Percentiles rank a stretch among this genome's conserved stretches.
phyloP scores from a whole-genome alignment of 2,329 filamentous ascomycete species.

The Chaetomium sp. region DNA sequence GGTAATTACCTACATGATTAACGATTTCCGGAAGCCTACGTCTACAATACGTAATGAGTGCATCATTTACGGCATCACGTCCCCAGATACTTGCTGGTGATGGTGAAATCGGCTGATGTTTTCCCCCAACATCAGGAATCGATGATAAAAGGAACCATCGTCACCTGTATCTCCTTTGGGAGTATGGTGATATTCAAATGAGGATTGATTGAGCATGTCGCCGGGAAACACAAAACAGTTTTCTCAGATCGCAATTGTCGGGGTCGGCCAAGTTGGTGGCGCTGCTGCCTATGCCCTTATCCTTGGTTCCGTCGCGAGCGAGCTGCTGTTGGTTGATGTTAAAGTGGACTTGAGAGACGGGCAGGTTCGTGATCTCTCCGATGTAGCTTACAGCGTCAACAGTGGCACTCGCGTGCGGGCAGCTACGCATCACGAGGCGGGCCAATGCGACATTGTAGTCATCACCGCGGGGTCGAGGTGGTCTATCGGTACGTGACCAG shows the following conservation, averaged over 20 bases:
- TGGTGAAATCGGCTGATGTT: too few species aligned
- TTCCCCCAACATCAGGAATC: too few species aligned
- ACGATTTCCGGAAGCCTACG: too few species aligned
- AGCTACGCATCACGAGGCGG: conserved; percentile 41
- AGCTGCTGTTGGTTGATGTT: conserved; percentile 48
- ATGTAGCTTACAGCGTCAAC: conserved; percentile 41
- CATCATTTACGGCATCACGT: too few species aligned
- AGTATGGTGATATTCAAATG: too few species aligned
- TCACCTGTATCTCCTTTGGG: too few species aligned
- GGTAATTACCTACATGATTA: too few species aligned
- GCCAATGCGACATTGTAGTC: conserved; percentile 48
- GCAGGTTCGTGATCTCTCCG: conserved; percentile 46
- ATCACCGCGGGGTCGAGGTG: conserved; percentile 50
- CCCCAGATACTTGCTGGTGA: too few species aligned
- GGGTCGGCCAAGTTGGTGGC: conserved; percentile 44
- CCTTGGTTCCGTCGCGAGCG: conserved; percentile 41
- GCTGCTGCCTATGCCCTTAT: conserved; percentile 47
- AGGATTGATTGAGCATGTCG: background rate
- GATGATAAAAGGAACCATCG: too few species aligned
- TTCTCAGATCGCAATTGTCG: conserved; percentile 40
- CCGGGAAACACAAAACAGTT: background rate
- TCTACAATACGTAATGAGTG: too few species aligned
- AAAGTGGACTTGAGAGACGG: conserved; percentile 40
- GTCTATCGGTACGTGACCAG: background rate
- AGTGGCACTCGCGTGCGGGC: conserved; percentile 38